Evolutionary conservation across 805 yeast species (phyloP).

Genomic region (Saturnispora mendoncae): DNA sequence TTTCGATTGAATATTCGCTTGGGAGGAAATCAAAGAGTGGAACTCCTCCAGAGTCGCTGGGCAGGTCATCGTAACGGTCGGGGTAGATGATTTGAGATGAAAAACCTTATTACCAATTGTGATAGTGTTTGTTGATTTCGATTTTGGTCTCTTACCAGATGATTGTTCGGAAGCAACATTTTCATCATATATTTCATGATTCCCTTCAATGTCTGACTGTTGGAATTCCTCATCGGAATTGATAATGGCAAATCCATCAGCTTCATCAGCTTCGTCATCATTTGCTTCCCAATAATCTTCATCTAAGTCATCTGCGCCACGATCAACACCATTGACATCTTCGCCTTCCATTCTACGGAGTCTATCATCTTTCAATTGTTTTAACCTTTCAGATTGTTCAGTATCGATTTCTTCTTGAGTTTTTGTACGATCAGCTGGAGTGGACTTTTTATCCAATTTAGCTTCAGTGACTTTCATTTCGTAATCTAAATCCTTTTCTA

Average conservation of each 20-base stretch:
- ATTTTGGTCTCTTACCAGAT: slow-evolving; percentile 20
- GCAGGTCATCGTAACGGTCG: slow-evolving; percentile 28
- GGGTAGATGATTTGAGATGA: slow-evolving; percentile 14
- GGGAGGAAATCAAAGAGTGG: slow-evolving; percentile 21
- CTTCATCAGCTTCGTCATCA: slow-evolving; percentile 34
- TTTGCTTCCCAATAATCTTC: slow-evolving; percentile 61
- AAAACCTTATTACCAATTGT: slow-evolving; percentile 29
- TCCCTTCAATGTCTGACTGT: slow-evolving; percentile 30
- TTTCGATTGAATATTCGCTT: slow-evolving; percentile 13
- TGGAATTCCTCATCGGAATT: slow-evolving; percentile 33
- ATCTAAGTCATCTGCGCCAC: slow-evolving; percentile 59
- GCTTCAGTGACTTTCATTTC: slow-evolving; percentile 60
- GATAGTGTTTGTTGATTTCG: slow-evolving; percentile 19
- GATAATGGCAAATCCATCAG: slow-evolving; percentile 35
- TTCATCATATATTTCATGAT: slow-evolving; percentile 24
- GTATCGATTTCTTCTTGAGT: slow-evolving; percentile 60
- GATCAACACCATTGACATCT: slow-evolving; percentile 27
- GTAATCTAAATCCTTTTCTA: slow-evolving; percentile 42
- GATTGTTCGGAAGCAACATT: slow-evolving; percentile 26
- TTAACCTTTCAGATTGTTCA: slow-evolving; percentile 53
- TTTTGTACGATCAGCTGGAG: slow-evolving; percentile 73
- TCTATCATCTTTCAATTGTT: slow-evolving; percentile 59
- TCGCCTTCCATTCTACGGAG: slow-evolving; percentile 66
- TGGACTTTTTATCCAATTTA: slow-evolving; percentile 65
- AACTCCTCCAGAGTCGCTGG: slow-evolving; percentile 42